Evolutionary conservation across 2,329 filamentous ascomycete genomes (phyloP).

Genomic region (Anthostomella pinea): DNA sequence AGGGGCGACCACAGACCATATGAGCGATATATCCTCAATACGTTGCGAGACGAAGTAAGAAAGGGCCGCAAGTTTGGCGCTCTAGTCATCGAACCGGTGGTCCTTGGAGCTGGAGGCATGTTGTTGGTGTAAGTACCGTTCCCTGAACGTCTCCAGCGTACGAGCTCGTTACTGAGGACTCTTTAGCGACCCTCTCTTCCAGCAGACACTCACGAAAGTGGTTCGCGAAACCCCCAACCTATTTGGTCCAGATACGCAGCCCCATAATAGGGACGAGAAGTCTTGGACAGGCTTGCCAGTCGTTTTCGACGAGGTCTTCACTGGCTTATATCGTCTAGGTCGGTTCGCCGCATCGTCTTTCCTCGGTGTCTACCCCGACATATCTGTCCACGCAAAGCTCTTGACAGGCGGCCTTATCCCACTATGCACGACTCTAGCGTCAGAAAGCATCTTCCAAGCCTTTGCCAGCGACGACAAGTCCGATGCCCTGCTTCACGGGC

Average conservation of each 20-base stretch:
- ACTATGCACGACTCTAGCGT: slow-evolving; percentile 73
- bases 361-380: slow-evolving; percentile 65
- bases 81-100: slow-evolving; percentile 74
- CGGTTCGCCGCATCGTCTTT: slow-evolving; percentile 68
- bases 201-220: slow-evolving; percentile 65
- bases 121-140: slow-evolving; percentile 62
- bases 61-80: slow-evolving; percentile 70
- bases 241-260: slow-evolving; percentile 38
- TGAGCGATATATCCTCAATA: slow-evolving; percentile 54
- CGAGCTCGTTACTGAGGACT: slow-evolving; percentile 10
- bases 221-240: slow-evolving; percentile 59
- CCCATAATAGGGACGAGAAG: slow-evolving; percentile 6
- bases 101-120: slow-evolving; percentile 84
- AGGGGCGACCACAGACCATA: slow-evolving; percentile 52
- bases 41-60: slow-evolving; percentile 48
- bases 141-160: not conserved
- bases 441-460: slow-evolving; percentile 67
- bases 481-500: slow-evolving; percentile 77
- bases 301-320: slow-evolving; percentile 86
- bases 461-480: slow-evolving; percentile 72
- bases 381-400: slow-evolving; percentile 79
- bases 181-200: slow-evolving; percentile 73
- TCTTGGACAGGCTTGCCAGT: slow-evolving; percentile 73
- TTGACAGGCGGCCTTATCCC: slow-evolving; percentile 78
- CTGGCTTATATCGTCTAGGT: slow-evolving; percentile 78